Base-by-base conservation (phyloP, 225 moss, liverwort and hornwort species). In the Thuidium tamariscinum region DNA sequence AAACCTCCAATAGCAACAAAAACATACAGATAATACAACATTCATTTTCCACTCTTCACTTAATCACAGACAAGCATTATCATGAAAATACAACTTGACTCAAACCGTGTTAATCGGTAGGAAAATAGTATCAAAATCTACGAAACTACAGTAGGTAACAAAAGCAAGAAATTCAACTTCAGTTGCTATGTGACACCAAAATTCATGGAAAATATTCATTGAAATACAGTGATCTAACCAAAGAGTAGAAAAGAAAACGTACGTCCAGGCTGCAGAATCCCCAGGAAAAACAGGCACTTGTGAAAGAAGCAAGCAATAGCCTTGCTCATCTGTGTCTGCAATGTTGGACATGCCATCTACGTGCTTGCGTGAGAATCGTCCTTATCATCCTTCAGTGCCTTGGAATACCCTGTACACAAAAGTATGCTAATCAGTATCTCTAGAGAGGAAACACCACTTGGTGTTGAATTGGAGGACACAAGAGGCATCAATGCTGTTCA, bases 201-300 rank as follows among this genome's bases (percentile, higher is more conserved):
- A 51, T 49, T 79, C 51, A 32, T 66, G 41, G 17, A 81, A 84
- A 69, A 32, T 26, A 34, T 20, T 56, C 61, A 39, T 48, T 44
- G 23, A 68, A 79, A 42, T 29, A n/a, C 55, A 49, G 26, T 20
- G 59, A 74, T 51, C 56, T 66, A 65, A 29, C 20, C 41, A 80
- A 84, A 74, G 75, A 81, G 37, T 36, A 5, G 34, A 78, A 78
- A 62, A 82, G 37, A 72, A 27, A 20, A 89, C 89, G 87, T 90
- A 98, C 98, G 92, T 94, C 90, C 92, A 94, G 85, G 93, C 88
- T 49, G 95, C 96, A 90, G 93, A 94, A 46, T 93, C 91, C 61
- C 94, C 90, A 77, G 93, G 88, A 78, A 90, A 78, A 81, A 92
- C 90, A 83, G 84, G 86, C 55, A 91, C 89, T 89, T 93, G 92